Percentiles rank a stretch among this genome's conserved stretches.
These are phyloP conservation scores for Didymella arachidicola DNA, from an alignment of 2,329 filamentous ascomycete genomes.

Conservation along the genomic window DNA sequence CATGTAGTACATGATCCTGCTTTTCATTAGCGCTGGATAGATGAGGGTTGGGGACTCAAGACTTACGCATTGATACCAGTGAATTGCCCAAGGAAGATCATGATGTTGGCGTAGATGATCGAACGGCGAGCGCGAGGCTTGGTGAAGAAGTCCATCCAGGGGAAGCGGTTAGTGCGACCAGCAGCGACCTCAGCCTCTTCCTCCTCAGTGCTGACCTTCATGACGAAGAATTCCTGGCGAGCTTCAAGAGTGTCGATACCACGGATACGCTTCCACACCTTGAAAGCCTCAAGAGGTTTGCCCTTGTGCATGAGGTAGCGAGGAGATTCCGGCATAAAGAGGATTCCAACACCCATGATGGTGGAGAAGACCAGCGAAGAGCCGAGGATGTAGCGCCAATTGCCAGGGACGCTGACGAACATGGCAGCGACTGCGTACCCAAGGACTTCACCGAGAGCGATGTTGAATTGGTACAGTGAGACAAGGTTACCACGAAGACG, in stretches of 20 bases:
- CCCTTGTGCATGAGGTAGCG: constrained; percentile 75
- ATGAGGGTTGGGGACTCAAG: too few relatives aligned
- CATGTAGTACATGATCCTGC: constrained; percentile 74
- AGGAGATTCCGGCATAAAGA: constrained; percentile 75
- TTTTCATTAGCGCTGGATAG: too few relatives aligned
- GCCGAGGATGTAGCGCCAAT: constrained; percentile 78
- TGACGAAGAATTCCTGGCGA: constrained; percentile 74
- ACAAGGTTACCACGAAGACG: constrained; percentile 75
- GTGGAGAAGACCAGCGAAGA: constrained; percentile 75
- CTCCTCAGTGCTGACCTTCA: constrained; percentile 70
- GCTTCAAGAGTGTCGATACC: constrained; percentile 65
- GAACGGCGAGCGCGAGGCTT: constrained; percentile 67
- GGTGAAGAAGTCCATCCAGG: constrained; percentile 78
- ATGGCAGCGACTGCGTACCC: constrained; percentile 77
- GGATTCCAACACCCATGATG: constrained; percentile 68
- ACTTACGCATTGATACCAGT: constrained; percentile 69
- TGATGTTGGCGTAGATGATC: constrained; percentile 71
- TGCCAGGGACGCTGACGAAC: constrained; percentile 72
- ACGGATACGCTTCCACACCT: constrained; percentile 76
- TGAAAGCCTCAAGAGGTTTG: constrained; percentile 65
- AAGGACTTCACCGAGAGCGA: constrained; percentile 76
- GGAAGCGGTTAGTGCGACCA: constrained; percentile 64
- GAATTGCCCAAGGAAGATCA: constrained; percentile 77
- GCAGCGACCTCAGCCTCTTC: constrained; percentile 60
- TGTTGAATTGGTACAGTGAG: constrained; percentile 78